Evolutionary conservation across 1,139 yeast genomes (phyloP), one percentile per base, ranked within the genome.

Genomic region (Protomyces inouyei): DNA sequence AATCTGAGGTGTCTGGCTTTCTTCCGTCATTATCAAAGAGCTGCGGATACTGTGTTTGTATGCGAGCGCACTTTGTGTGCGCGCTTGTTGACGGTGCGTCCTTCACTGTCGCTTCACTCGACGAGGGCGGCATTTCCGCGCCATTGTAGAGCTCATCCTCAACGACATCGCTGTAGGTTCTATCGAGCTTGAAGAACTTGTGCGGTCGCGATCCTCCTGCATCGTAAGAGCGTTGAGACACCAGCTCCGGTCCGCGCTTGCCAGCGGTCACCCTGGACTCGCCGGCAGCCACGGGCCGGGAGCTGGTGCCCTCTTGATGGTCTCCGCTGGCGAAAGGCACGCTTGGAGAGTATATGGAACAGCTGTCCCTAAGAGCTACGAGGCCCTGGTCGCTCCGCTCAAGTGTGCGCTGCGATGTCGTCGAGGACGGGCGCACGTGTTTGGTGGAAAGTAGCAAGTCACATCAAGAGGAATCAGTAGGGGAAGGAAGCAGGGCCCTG

Each of bases 151-250:
- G 67, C 61, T 70, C 71, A 61, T 70, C 72, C 55, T 70, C 72
- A 37, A 70, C 66, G n/a, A 70, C 72, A 61, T 70, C 72, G 3
- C 72, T 69, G 32, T 69, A 67, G 8, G 72, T 70, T 18, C 72
- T 64, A 38, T 68, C 68, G 10, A 70, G 66, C 59, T 69, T 70
- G 43, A 70, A 71, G 51, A 69, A 69, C 55, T 68, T 69, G 14
- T 55, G 53, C 36, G 63, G 57, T 21, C 63, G 55, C 10, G 57
- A 55, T 6, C 38, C 54, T 23, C 55, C 37, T 35, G 52, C 38
- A 45, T 59, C 63, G 23, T 40, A 59, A 52, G 57, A 52, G 6
- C 63, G 56, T 43, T 59, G 48, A 18, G 48, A 43, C 23, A 43
- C 25, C 12, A 43, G 48, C 48, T 43, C 48, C 48, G 48, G 48